Conservation (phyloP, 495 filamentous ascomycete species). For the Poronia punctata region DNA sequence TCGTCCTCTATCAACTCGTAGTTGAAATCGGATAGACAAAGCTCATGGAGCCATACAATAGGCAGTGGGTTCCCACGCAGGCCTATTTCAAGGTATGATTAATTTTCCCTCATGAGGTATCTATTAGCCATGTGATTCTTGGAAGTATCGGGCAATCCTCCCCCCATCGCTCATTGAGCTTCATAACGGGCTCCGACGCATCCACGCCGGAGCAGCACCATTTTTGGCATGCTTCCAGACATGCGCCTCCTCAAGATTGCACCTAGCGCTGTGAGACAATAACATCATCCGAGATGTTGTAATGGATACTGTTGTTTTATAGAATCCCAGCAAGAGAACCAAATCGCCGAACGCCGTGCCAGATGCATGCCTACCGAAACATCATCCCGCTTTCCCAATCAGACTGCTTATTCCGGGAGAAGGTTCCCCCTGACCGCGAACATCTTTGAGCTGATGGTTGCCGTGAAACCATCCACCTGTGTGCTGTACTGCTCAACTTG, state of each 20-base stretch:
- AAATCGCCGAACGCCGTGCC: constrained; percentile 27
- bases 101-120: too few species aligned
- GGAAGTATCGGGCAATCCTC: too few species aligned
- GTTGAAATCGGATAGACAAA: too few species aligned
- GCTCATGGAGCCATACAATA: too few species aligned
- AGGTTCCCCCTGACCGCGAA: constrained; percentile 81
- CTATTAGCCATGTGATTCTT: too few species aligned
- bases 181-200: too few species aligned
- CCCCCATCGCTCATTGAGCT: too few species aligned
- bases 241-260: constrained; percentile 2
- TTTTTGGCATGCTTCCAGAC: neutral
- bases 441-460: constrained; percentile 90
- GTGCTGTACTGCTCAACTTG: constrained; percentile 98
- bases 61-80: too few species aligned
- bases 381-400: constrained; percentile 12
- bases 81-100: too few species aligned
- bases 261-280: constrained; percentile 5
- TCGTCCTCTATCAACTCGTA: too few species aligned
- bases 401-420: constrained; percentile 38
- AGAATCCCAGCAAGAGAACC: constrained; percentile 19
- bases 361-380: constrained; percentile 23
- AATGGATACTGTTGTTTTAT: constrained; percentile 17
- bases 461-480: constrained; percentile 95
- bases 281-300: constrained; percentile 2
- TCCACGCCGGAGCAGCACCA: neutral